phyloP scores from a whole-genome alignment of 805 yeast species.

The Limtongozyma cylindracea region DNA sequence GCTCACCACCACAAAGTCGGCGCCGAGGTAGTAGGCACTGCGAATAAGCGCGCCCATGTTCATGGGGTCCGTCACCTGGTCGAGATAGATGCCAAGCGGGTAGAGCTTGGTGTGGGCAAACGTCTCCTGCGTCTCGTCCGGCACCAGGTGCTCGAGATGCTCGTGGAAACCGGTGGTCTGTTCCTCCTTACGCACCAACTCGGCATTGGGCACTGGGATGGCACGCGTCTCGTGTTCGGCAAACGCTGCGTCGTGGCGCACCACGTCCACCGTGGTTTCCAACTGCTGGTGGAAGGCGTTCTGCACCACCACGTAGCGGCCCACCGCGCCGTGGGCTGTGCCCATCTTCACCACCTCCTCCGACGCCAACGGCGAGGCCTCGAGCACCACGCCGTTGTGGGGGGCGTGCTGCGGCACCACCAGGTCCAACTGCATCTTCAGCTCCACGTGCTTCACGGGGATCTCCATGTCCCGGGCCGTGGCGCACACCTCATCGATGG shows the following conservation, averaged over 20 bases:
- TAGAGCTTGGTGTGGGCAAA: constrained; percentile 1
- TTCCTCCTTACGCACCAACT: too few species aligned
- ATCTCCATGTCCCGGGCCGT: too few species aligned
- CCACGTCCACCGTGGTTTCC: background rate
- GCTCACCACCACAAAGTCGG: constrained; percentile 49
- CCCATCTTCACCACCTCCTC: constrained; percentile 6
- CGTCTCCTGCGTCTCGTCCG: constrained; percentile 5
- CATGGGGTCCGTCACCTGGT: constrained; percentile 69
- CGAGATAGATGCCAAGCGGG: constrained; percentile 60
- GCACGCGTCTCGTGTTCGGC: constrained; percentile 4
- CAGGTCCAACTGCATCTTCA: too few species aligned
- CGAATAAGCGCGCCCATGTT: constrained; percentile 68
- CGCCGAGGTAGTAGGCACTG: constrained; percentile 64
- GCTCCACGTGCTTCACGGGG: too few species aligned
- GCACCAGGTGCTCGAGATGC: constrained; percentile 2
- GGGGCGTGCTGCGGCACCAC: too few species aligned
- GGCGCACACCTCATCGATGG: too few species aligned
- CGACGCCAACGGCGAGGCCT: constrained; percentile 25
- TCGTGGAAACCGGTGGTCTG: too few species aligned
- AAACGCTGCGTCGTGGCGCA: constrained; percentile 4
- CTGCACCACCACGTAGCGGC: too few species aligned
- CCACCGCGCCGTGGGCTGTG: constrained; percentile 8
- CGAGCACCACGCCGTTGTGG: constrained; percentile 61
- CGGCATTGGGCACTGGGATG: too few species aligned
- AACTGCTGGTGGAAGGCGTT: background rate